Evolutionary conservation across 2,329 filamentous ascomycete genomes (phyloP).

Genomic region (Hypoxylon sp.): DNA sequence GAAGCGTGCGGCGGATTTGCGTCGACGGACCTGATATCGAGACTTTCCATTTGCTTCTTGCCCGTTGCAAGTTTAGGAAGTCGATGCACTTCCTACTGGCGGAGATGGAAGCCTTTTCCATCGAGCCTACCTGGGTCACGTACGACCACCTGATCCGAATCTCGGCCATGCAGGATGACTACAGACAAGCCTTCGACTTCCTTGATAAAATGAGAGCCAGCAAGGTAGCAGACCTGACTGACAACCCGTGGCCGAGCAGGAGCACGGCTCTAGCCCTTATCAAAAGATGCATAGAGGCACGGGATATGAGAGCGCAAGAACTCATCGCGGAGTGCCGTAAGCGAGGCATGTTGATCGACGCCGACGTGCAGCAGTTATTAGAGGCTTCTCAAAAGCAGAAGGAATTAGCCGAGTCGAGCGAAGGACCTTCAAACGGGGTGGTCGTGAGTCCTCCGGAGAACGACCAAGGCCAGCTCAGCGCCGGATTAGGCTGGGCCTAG

Average conservation of each 20-base stretch:
- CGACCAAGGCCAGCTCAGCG: background rate
- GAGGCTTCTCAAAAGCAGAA: constrained; percentile 15
- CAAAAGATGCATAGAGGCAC: constrained; percentile 45
- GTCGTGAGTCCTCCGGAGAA: background rate
- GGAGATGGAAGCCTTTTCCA: constrained; percentile 50
- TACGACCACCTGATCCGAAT: constrained; percentile 48
- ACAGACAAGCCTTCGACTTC: constrained; percentile 47
- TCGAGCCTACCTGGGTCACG: constrained; percentile 43
- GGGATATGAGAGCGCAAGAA: constrained; percentile 46
- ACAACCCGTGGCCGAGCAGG: constrained; percentile 45
- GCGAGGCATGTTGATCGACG: constrained; percentile 39
- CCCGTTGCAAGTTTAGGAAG: constrained; percentile 38
- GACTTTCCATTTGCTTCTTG: constrained; percentile 49
- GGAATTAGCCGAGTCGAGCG: background rate
- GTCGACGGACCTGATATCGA: constrained; percentile 46
- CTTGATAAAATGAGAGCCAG: constrained; percentile 40
- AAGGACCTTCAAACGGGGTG: background rate
- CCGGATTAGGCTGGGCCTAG: constrained; percentile 11
- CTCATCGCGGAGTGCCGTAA: constrained; percentile 46
- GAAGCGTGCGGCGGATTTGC: constrained; percentile 48
- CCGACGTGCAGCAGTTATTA: constrained; percentile 39
- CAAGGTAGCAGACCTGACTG: constrained; percentile 20
- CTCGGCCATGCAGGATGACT: constrained; percentile 44
- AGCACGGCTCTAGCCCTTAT: constrained; percentile 46
- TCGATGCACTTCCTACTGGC: constrained; percentile 47